Evolutionary conservation across 2,329 filamentous ascomycete species (phyloP).

Genomic region (Colletotrichum somersetense): DNA sequence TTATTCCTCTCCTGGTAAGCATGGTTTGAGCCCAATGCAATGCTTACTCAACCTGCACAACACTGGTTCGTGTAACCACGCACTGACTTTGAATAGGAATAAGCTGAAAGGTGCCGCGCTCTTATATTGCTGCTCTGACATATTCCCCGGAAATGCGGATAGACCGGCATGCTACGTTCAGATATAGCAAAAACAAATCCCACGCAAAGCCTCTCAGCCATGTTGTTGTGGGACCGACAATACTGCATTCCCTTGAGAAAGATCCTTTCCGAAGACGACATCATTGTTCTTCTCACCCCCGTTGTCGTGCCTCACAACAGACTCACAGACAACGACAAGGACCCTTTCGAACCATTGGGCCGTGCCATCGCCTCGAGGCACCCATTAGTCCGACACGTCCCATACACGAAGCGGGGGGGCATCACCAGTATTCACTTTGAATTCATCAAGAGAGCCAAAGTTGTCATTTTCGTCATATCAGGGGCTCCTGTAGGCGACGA

Average conservation of each 20-base stretch:
- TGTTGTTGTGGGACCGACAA: conserved; percentile 57
- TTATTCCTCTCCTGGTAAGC: conserved; percentile 15
- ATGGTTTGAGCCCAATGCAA: background rate
- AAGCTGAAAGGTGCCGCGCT: conserved; percentile 11
- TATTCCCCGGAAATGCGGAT: conserved; percentile 36
- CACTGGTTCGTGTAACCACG: background rate
- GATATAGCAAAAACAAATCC: conserved; percentile 13
- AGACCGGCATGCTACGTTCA: conserved; percentile 19
- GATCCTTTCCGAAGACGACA: conserved; percentile 61
- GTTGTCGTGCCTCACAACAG: conserved; percentile 62
- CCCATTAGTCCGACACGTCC: conserved; percentile 75
- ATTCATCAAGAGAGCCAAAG: conserved; percentile 71
- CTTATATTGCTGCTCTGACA: conserved; percentile 24
- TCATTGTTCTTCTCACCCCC: conserved; percentile 73
- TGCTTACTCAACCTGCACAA: conserved; percentile 3
- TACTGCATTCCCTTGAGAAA: conserved; percentile 62
- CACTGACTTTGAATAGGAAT: conserved; percentile 29
- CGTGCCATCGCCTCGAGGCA: conserved; percentile 71
- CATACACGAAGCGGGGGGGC: conserved; percentile 74
- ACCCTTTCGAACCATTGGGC: conserved; percentile 81
- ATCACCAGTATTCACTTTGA: conserved; percentile 73
- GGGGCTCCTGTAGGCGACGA: conserved; percentile 61
- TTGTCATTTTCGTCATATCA: conserved; percentile 72
- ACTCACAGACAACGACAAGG: conserved; percentile 59
- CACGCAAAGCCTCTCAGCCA: conserved; percentile 38